Base-by-base conservation (phyloP, 2,329 filamentous ascomycete genomes). In the Aspergillus neoniger region DNA sequence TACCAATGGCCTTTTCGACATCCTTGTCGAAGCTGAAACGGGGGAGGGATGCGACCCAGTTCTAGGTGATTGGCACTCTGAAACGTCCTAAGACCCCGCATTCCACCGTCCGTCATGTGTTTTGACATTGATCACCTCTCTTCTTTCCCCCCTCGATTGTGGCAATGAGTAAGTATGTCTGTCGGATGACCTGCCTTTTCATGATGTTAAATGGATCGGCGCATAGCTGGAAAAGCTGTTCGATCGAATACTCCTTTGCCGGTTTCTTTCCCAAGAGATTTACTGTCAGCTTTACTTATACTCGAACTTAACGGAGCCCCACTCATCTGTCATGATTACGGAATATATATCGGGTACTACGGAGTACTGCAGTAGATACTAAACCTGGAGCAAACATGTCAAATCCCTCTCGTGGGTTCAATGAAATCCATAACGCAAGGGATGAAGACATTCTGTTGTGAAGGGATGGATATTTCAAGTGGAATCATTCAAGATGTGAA, bases 41-140 rank as follows among this genome's bases (percentile, higher is more conserved):
- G 57, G 58, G 58, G 53, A 61, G 43, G 55, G 60, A 59, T 58
- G 23, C 53, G 60, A 57, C 49, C 52, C 38, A 19, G 48, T 43
- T 39, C 53, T 55, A 58, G 51, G 55, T 63, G 64, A 59, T 64
- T 59, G 62, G 57, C 62, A 55, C 55, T 49, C 52, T 65, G 65
- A 66, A 63, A 66, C 65, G 59, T 55, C 48, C 50, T 60, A 49
- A 36, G 32, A 63, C 65, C 64, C 65, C 65, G 64, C 65, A 66
- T 66, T 65, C 64, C 65, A 62, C 48, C 39, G 47, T 58, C 58
- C 54, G 49, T 62, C 62, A 58, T 51, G 53, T 38, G 41, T 54
- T 54, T 57, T 59, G 49, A 54, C 44, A 30, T 48, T 48, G 32
- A 43, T 28, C 28, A 36, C 30, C 32, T 21, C 21, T 30, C 36